Conservation (phyloP, 2,329 filamentous ascomycete species). For the Cladophialophora exuberans region DNA sequence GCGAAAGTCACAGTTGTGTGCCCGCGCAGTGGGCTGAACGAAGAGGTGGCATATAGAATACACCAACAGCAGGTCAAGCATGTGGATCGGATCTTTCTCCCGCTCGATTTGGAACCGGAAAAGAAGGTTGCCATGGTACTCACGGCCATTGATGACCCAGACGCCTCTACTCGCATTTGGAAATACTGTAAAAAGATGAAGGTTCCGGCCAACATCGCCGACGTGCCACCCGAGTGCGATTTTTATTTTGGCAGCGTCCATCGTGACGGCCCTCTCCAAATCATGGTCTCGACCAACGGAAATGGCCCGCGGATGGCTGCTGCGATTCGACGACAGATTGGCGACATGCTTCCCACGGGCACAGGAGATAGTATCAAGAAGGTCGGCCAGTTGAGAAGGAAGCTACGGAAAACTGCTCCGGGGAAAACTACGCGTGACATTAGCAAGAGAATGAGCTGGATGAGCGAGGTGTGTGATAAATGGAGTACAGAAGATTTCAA, state of each 20-base stretch:
- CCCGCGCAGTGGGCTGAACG: conserved; percentile 77
- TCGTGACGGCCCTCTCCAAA: conserved; percentile 90
- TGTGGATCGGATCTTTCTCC: conserved; percentile 80
- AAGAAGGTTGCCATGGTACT: conserved; percentile 76
- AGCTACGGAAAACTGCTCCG: conserved; percentile 77
- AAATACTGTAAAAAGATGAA: conserved; percentile 84
- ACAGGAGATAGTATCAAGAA: conserved; percentile 84
- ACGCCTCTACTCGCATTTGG: conserved; percentile 88
- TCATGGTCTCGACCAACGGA: conserved; percentile 99
- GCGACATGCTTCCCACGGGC: conserved; percentile 72
- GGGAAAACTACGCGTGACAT: conserved; percentile 38
- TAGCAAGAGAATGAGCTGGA: conserved; percentile 60
- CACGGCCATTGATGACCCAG: conserved; percentile 89
- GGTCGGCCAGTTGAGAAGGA: conserved; percentile 78
- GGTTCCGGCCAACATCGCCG: conserved; percentile 92
- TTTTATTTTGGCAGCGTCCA: conserved; percentile 98
- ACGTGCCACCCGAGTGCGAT: conserved; percentile 94
- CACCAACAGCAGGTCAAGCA: conserved; percentile 75
- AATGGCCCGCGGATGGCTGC: conserved; percentile 91
- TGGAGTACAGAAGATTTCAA: conserved; percentile 86
- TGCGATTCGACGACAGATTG: conserved; percentile 81
- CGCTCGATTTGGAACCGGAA: conserved; percentile 77
- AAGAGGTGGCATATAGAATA: conserved; percentile 84
- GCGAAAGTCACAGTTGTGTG: conserved; percentile 85
- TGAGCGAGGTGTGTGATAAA: conserved; percentile 85